Percentiles rank a stretch among this genome's conserved stretches.
Evolutionary conservation across 2,329 filamentous ascomycete species (phyloP).

Genomic region (Cordyceps fumosorosea): DNA sequence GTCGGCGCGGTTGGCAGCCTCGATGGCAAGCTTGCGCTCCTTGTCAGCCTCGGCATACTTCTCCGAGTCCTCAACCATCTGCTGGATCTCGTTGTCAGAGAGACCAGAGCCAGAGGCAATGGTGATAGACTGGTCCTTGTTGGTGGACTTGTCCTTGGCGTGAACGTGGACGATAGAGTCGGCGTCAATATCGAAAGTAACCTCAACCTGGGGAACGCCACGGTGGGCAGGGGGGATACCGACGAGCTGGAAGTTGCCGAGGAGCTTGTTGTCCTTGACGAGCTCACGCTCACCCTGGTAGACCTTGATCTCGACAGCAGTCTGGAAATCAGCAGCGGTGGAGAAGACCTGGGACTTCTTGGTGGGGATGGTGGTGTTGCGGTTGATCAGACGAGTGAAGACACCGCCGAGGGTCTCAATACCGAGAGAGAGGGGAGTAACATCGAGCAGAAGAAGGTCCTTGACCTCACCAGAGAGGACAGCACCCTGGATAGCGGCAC

Average conservation of each 20-base stretch:
- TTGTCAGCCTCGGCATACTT: constrained; percentile 92
- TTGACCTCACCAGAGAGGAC: constrained; percentile 95
- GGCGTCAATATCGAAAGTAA: constrained; percentile 97
- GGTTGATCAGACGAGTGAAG: constrained; percentile 96
- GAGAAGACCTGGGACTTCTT: constrained; percentile 99
- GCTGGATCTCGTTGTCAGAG: constrained; percentile 88
- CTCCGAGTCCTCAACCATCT: constrained; percentile 97
- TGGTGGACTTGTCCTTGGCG: constrained; percentile 98
- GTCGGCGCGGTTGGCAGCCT: constrained; percentile 95
- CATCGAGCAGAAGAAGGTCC: constrained; percentile 89
- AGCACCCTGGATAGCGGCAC: constrained; percentile 94
- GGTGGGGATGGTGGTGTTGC: constrained; percentile 97
- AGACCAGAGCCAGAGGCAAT: constrained; percentile 97
- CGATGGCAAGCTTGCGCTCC: constrained; percentile 92
- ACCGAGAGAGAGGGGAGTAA: constrained; percentile 92
- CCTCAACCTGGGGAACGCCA: constrained; percentile 93
- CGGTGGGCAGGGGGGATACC: constrained; percentile 94
- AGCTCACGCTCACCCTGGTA: constrained; percentile 99
- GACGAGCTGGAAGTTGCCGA: constrained; percentile 98
- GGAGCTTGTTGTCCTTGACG: constrained; percentile 95
- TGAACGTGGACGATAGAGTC: constrained; percentile 97
- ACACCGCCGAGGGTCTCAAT: constrained; percentile 98
- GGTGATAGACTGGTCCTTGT: constrained; percentile 99
- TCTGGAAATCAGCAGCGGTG: constrained; percentile 96
- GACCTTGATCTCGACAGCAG: constrained; percentile 98